A percentile compares a stretch with the other conserved stretches of the same genome.
phyloP scores from a whole-genome alignment of 768 basidiomycete species.

The Leccinum rimulosum region DNA sequence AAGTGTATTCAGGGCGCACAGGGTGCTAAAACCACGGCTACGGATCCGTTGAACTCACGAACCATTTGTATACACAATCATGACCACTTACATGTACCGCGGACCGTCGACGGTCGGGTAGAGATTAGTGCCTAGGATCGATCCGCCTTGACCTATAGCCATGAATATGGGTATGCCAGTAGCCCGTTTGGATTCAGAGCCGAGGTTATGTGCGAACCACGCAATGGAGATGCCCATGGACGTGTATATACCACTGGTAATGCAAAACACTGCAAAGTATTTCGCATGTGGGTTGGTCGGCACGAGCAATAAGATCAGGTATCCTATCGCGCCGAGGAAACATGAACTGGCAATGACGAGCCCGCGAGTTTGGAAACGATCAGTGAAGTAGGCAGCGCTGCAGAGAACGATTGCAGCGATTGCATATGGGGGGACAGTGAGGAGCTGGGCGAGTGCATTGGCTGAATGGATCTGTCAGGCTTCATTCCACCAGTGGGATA shows the following conservation, averaged over 20 bases:
- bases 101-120: slow-evolving; percentile 66
- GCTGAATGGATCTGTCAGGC: neutral
- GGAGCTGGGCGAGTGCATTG: slow-evolving; percentile 51
- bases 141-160: slow-evolving; percentile 78
- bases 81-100: slow-evolving; percentile 52
- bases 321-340: slow-evolving; percentile 41
- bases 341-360: slow-evolving; percentile 32
- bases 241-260: slow-evolving; percentile 75
- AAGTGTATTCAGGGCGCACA: slow-evolving; percentile 34
- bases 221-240: slow-evolving; percentile 72
- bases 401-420: slow-evolving; percentile 65
- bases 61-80: neutral
- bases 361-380: slow-evolving; percentile 62
- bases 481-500: neutral
- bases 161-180: slow-evolving; percentile 77
- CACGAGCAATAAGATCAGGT: slow-evolving; percentile 59
- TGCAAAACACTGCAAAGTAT: slow-evolving; percentile 78
- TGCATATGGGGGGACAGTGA: slow-evolving; percentile 82
- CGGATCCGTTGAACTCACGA: neutral
- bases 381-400: slow-evolving; percentile 57
- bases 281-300: slow-evolving; percentile 54
- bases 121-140: slow-evolving; percentile 71
- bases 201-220: slow-evolving; percentile 79
- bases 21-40: slow-evolving; percentile 55
- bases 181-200: slow-evolving; percentile 75